Conservation (phyloP, 2,329 filamentous ascomycete genomes). For the Botrytis fabae region DNA sequence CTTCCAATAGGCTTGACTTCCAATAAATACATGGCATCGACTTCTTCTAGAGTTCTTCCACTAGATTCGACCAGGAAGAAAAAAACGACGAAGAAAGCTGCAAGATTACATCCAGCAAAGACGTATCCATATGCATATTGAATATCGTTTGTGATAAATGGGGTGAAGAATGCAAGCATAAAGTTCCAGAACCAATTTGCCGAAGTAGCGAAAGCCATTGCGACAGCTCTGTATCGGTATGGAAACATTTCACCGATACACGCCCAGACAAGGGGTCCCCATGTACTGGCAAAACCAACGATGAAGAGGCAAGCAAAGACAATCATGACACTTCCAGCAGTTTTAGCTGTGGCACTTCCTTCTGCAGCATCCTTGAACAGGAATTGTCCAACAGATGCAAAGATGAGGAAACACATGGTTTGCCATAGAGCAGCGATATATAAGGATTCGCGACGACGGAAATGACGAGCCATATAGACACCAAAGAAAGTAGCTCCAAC, state of each 20-base stretch:
- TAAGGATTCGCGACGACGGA: constrained; percentile 67
- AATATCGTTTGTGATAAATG: constrained; percentile 72
- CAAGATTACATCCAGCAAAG: constrained; percentile 70
- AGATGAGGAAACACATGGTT: constrained; percentile 66
- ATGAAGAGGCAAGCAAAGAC: constrained; percentile 75
- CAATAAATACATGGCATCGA: constrained; percentile 36
- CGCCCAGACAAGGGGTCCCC: constrained; percentile 70
- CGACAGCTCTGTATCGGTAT: constrained; percentile 59
- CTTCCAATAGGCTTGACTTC: constrained; percentile 42
- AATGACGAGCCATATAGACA: constrained; percentile 67
- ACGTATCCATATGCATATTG: constrained; percentile 72
- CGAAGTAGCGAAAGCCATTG: constrained; percentile 60
- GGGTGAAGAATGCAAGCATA: constrained; percentile 73
- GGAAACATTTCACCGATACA: constrained; percentile 69
- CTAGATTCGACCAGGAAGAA: constrained; percentile 74
- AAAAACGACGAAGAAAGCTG: constrained; percentile 66
- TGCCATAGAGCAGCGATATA: constrained; percentile 68
- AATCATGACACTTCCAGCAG: constrained; percentile 68
- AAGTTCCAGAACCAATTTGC: constrained; percentile 75
- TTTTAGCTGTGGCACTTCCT: constrained; percentile 41
- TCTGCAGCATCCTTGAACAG: constrained; percentile 48
- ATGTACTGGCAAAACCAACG: constrained; percentile 67
- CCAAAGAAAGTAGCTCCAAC: constrained; percentile 56
- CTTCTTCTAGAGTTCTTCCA: constrained; percentile 32
- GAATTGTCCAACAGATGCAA: constrained; percentile 55